These are phyloP conservation scores for Rhypophila decipiens DNA, from an alignment of 495 filamentous ascomycete species.

Conservation along the genomic window DNA sequence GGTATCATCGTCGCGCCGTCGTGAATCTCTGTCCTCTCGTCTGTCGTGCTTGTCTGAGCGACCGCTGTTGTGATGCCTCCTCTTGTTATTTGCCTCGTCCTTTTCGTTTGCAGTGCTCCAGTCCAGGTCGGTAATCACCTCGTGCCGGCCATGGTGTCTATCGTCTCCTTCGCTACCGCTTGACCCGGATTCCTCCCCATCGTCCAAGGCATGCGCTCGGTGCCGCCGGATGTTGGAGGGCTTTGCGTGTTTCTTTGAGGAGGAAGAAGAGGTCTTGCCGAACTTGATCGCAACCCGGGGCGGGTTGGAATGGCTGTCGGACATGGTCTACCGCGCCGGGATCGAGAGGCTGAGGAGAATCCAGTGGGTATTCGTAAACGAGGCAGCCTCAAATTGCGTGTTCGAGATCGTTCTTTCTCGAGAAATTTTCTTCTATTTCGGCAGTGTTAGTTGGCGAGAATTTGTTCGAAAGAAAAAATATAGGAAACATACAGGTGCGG, in stretches of 20 bases:
- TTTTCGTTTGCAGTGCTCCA: background rate
- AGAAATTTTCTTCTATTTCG: too few species aligned
- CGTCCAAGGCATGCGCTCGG: conserved; percentile 23
- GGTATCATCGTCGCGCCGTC: background rate
- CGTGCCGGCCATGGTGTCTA: conserved; percentile 14
- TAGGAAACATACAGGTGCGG: too few species aligned
- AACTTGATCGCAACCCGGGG: conserved; percentile 35
- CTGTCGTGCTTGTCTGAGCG: background rate
- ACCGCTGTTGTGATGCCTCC: background rate
- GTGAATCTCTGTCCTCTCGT: background rate
- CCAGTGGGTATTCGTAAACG: too few species aligned
- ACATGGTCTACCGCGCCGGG: conserved; percentile 12
- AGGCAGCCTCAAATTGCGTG: too few species aligned
- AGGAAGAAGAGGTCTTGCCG: conserved; percentile 16
- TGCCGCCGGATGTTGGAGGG: conserved; percentile 33
- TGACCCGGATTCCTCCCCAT: conserved; percentile 27
- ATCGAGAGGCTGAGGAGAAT: too few species aligned
- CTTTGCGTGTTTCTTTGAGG: conserved; percentile 22
- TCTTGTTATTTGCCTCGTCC: background rate
- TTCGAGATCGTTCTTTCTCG: too few species aligned
- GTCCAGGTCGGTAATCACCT: conserved; percentile 30
- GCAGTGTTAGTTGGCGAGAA: too few species aligned
- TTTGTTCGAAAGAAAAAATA: too few species aligned
- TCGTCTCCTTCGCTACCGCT: conserved; percentile 11
- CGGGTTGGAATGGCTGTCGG: conserved; percentile 12